phyloP scores from a whole-genome alignment of 129 eudicot species.

The Tanacetum coccineum region DNA sequence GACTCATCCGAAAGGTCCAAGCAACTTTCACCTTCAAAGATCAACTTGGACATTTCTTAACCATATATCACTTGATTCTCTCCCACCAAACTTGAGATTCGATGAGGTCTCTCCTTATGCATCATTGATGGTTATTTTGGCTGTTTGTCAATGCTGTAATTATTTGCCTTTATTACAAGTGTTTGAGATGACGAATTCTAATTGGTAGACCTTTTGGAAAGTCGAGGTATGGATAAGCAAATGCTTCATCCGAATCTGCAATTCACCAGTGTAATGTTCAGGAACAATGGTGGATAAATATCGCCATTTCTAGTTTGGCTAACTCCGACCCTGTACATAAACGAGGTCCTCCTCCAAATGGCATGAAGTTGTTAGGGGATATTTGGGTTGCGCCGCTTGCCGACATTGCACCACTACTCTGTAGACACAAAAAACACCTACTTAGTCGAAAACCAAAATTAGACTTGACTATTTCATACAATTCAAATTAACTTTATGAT shows the following conservation, averaged over 20 bases:
- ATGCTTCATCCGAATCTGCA: slow-evolving; percentile 54
- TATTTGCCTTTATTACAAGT: neutral
- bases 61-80: slow-evolving; percentile 29
- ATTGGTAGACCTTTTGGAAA: slow-evolving; percentile 85
- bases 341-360: slow-evolving; percentile 91
- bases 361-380: slow-evolving; percentile 54
- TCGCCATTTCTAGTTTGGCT: slow-evolving; percentile 89
- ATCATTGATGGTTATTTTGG: slow-evolving; percentile 15
- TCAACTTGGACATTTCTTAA: slow-evolving; percentile 21
- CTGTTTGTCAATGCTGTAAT: neutral
- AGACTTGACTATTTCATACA: no score
- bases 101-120: slow-evolving; percentile 28
- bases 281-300: slow-evolving; percentile 71
- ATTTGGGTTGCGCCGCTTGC: neutral
- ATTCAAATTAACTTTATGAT: no score
- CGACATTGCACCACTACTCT: slow-evolving; percentile 16
- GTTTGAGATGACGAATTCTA: slow-evolving; percentile 30
- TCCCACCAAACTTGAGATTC: slow-evolving; percentile 32
- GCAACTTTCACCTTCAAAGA: slow-evolving; percentile 16
- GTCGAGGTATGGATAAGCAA: slow-evolving; percentile 81
- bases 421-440: neutral
- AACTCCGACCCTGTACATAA: slow-evolving; percentile 84
- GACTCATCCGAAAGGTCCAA: slow-evolving; percentile 33
- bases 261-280: slow-evolving; percentile 66
- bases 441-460: no score